A percentile compares a stretch with the other conserved stretches of the same genome.
Conservation (phyloP, 805 yeast species). For the Hanseniaspora nectarophila region DNA sequence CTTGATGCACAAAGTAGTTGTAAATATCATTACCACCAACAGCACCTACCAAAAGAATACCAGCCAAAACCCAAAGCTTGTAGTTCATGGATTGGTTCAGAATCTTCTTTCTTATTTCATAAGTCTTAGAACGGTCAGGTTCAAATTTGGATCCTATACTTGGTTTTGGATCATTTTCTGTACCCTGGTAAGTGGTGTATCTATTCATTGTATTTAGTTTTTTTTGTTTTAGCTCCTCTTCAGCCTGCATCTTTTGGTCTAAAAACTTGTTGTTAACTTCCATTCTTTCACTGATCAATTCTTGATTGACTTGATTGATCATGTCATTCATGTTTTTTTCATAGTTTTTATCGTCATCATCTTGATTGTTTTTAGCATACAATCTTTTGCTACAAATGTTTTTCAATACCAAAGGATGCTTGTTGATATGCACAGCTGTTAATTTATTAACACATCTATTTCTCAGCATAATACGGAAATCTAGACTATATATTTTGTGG, state of each 20-base stretch:
- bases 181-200: constrained; percentile 6
- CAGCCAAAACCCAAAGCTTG: constrained; percentile 10
- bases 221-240: not conserved
- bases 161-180: not conserved
- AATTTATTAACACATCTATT: not conserved
- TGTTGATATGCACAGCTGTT: not conserved
- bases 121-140: constrained; percentile 9
- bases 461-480: not conserved
- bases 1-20: constrained; percentile 6
- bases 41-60: not conserved
- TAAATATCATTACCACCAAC: constrained; percentile 13
- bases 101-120: not conserved
- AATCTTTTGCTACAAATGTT: not conserved
- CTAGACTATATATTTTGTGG: not conserved
- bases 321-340: constrained; percentile 11
- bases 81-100: constrained; percentile 9
- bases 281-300: constrained; percentile 10
- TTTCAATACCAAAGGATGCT: not conserved
- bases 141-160: not conserved
- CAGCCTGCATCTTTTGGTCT: constrained; percentile 5
- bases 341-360: constrained; percentile 8
- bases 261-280: constrained; percentile 7
- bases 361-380: constrained; percentile 6
- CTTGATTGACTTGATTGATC: constrained; percentile 12
- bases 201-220: constrained; percentile 3